Evolutionary conservation across 2,329 filamentous ascomycete species (phyloP).

Genomic region (Amylocarpus encephaloides): DNA sequence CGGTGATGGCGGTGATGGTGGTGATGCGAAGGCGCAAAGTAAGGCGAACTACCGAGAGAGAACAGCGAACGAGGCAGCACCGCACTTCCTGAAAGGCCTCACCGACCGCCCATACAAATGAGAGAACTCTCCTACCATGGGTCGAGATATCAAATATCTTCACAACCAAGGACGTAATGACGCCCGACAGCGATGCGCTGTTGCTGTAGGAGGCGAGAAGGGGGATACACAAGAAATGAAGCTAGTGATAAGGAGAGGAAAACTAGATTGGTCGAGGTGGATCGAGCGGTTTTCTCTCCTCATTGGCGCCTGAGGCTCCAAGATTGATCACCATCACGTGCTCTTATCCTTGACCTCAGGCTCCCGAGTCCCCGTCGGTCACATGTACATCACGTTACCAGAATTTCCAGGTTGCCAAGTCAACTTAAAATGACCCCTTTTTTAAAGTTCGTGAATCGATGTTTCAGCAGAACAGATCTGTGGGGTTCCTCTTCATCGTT

Average conservation of each 20-base stretch:
- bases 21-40: too few relatives aligned
- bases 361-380: too few relatives aligned
- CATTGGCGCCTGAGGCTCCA: too few relatives aligned
- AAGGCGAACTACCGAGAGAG: conserved; percentile 21
- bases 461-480: too few relatives aligned
- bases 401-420: too few relatives aligned
- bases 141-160: not conserved
- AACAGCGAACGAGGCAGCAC: conserved; percentile 9
- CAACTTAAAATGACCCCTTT: too few relatives aligned
- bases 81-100: not conserved
- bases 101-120: not conserved
- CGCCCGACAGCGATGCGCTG: not conserved
- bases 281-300: not conserved
- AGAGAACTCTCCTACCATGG: not conserved
- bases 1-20: conserved; percentile 2
- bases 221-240: not conserved
- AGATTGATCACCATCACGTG: too few relatives aligned
- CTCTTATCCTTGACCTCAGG: too few relatives aligned
- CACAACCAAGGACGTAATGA: not conserved
- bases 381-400: too few relatives aligned
- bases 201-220: not conserved
- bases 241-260: not conserved
- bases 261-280: not conserved
- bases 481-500: too few relatives aligned
- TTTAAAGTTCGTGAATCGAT: too few relatives aligned